phyloP scores from a whole-genome alignment of 495 filamentous ascomycete species.

The Aeminium ludgeri region DNA sequence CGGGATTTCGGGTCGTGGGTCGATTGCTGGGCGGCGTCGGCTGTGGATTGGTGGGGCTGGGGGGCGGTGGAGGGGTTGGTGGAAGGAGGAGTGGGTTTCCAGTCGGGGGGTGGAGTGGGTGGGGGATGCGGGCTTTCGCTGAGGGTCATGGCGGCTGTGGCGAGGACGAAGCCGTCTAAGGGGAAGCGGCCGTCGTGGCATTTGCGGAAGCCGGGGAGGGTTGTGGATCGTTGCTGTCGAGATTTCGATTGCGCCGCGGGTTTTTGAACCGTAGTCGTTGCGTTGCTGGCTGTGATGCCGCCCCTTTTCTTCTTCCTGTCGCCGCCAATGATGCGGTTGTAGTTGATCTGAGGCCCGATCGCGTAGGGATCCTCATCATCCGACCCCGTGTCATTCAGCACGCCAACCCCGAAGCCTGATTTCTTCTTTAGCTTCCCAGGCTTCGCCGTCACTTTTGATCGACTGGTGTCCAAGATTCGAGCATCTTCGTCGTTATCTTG shows the following conservation, averaged over 20 bases:
- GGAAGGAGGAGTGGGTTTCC: slow-evolving; percentile 48
- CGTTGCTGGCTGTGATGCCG: slow-evolving; percentile 33
- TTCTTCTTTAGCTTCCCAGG: slow-evolving; percentile 22
- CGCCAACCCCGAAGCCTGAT: slow-evolving; percentile 63
- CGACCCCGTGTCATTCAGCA: slow-evolving; percentile 90
- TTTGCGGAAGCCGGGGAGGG: slow-evolving; percentile 45
- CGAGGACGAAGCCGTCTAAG: slow-evolving; percentile 69
- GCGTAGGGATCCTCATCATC: slow-evolving; percentile 94
- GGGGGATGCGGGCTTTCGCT: slow-evolving; percentile 48
- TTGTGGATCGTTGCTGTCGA: slow-evolving; percentile 33
- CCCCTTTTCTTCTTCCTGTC: slow-evolving; percentile 55
- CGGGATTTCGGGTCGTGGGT: slow-evolving; percentile 62
- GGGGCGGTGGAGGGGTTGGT: slow-evolving; percentile 55
- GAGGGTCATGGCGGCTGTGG: slow-evolving; percentile 36
- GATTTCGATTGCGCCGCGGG: slow-evolving; percentile 72
- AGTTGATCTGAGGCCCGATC: slow-evolving; percentile 79
- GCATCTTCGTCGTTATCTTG: slow-evolving; percentile 10
- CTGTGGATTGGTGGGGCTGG: slow-evolving; percentile 45
- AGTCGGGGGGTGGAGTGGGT: slow-evolving; percentile 57
- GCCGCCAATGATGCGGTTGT: slow-evolving; percentile 66
- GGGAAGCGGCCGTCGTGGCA: slow-evolving; percentile 82
- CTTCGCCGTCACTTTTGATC: slow-evolving; percentile 6
- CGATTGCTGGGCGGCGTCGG: slow-evolving; percentile 57
- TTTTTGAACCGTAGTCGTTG: slow-evolving; percentile 49
- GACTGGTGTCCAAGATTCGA: slow-evolving; percentile 6